Base-by-base conservation (phyloP, 768 basidiomycete species). In the Pisolithus albus region DNA sequence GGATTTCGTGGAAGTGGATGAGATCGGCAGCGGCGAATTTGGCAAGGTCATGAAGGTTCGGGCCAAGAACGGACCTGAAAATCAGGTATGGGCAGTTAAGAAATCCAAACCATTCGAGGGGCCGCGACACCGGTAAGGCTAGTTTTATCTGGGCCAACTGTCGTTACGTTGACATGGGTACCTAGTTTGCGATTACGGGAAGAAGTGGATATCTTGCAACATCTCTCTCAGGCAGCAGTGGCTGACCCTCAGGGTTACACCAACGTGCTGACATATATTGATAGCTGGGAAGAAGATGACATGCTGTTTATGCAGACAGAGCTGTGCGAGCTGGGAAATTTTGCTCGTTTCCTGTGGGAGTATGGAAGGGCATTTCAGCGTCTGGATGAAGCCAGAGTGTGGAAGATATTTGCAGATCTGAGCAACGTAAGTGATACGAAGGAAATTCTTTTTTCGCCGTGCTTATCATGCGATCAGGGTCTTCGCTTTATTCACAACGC, bases 231-330 rank as follows among this genome's bases (percentile, higher is more conserved):
- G n/a, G 68, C 70, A 52, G 72, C 63, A 23, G 54, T 49, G 10
- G 46, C 53, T 15, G 59, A n/a, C 46, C 45, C 10, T 46, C 66
- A 66, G 59, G 72, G 68, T 28, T 67, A 92, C 68, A 80, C 87
- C 0, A 92, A 96, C 67, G 84, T 97, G 15, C 77, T 99, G 32
- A 79, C 78, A 16, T 95, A 93, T 61, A 75, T 92, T 54, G 92
- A 96, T 70, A 93, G 91, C 56, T 98, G 96, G 96, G 96, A 99
- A 69, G 86, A 96, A 65, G 81, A 85, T 48, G 84, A 89, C 47
- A 78, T 81, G 46, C 72, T 98, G 23, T 97, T 80, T 70, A 97
- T 99, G 61, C 89, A 85, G 59, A 98, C 96, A 3, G 92, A 95
- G 65, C 78, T 99, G 34, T 98, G 96, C 71, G 87, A 86, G 64